These are phyloP conservation scores for Chrysanthemum makinoi DNA, from an alignment of 129 eudicot species.

Conservation along the genomic window DNA sequence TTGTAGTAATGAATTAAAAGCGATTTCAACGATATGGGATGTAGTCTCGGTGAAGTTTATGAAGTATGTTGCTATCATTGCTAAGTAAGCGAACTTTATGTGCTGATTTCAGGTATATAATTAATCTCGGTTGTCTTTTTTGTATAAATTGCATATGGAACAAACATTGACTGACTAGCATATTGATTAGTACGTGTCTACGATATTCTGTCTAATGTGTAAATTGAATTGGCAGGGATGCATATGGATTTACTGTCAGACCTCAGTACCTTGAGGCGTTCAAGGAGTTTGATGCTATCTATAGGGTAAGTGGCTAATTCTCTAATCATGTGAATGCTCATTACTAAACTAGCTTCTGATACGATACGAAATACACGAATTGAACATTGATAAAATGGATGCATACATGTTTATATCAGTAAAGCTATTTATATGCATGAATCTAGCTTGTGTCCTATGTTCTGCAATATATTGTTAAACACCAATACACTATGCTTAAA, in stretches of 20 bases:
- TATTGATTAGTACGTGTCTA: not conserved
- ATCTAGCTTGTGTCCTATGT: not conserved
- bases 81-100: conserved; percentile 79
- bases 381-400: conserved; percentile 16
- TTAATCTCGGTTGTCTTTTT: conserved; percentile 1
- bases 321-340: conserved; percentile 1
- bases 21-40: conserved; percentile 3
- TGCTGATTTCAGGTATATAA: conserved; percentile 76
- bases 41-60: conserved; percentile 29
- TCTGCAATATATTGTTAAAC: conserved; percentile 7
- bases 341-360: not conserved
- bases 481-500: not conserved
- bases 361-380: not conserved
- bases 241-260: conserved; percentile 95
- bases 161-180: not conserved
- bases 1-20: too few relatives aligned
- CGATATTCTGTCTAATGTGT: not conserved
- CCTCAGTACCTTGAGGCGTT: conserved; percentile 86
- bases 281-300: conserved; percentile 67
- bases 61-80: conserved; percentile 87
- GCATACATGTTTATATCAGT: conserved; percentile 5
- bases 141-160: not conserved
- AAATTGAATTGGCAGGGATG: conserved; percentile 61
- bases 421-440: not conserved
- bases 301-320: conserved; percentile 73